Evolutionary conservation across 2,329 filamentous ascomycete species (phyloP), one percentile per base, ranked within the genome.

Genomic region (Fusarium fujikuroi): DNA sequence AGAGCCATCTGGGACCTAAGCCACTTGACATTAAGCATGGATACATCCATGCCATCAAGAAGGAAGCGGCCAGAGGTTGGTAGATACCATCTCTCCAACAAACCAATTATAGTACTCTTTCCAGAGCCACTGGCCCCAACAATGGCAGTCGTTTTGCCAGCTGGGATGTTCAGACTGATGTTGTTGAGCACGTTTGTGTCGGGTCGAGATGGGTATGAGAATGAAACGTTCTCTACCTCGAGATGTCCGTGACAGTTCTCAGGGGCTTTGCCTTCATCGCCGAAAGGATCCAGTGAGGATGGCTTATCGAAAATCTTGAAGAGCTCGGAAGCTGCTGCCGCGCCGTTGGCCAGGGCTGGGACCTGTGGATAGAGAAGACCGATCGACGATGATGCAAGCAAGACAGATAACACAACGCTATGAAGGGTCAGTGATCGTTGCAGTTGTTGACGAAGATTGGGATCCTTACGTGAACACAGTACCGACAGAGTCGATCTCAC

Each of bases 41-140:
- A 58, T 32, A 87, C 80, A 32, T 84, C 77, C 28, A 78, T 73
- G 5, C 78, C 79, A n/a, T 83, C 85, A 7, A 86, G 76, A 4
- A 69, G 66, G 18, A 87, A 81, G 4, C 70, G 66, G 0, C 86
- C 86, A 6, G 47, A 44, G 4, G 54, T 18, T 19, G 72, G 75
- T 5, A 67, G 7, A 75, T 93, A 93, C 90, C 91, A 93, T 21
- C 91, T 84, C 76, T 93, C 89, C 7, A 93, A 79, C 4, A 93
- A 80, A 0, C 89, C 90, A 1, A 93, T 87, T 19, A 93, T 87
- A 0, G 91, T 93, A 56, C 89, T 92, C 79, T 93, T 94, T 1
- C 92, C 92, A 9, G 87, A 89, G 0, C 92, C 92, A 7, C 89
- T 92, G 1, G 90, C 87, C 0, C 92, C 92, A 12, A 93, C 91